Percentiles rank a stretch among this genome's conserved stretches.
Evolutionary conservation across 1,284 basidiomycete species (phyloP).

Genomic region (Sanghuangporus weigelae): DNA sequence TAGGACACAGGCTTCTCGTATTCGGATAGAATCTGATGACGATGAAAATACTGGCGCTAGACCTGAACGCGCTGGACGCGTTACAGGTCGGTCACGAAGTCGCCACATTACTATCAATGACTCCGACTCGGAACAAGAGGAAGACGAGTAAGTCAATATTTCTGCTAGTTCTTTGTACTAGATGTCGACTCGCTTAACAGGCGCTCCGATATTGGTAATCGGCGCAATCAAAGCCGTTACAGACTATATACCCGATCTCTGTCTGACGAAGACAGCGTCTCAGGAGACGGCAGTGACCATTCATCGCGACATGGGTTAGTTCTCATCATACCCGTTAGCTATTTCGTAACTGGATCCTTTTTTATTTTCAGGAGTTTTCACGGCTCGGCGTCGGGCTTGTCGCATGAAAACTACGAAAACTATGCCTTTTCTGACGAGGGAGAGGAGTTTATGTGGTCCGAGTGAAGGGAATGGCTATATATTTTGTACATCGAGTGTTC

Average conservation of each 20-base stretch:
- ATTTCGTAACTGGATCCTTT: not conserved
- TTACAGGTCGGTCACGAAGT: not conserved
- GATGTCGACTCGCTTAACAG: not conserved
- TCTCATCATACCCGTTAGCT: not conserved
- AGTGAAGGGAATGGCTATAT: not conserved
- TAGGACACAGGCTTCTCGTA: not conserved
- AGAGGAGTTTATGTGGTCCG: not conserved
- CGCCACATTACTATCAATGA: not conserved
- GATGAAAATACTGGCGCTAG: not conserved
- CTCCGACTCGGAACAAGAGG: not conserved
- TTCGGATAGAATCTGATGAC: conserved; percentile 3
- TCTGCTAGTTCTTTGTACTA: not conserved
- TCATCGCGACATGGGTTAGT: conserved; percentile 3
- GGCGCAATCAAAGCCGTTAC: not conserved
- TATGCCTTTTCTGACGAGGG: conserved; percentile 6
- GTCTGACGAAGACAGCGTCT: not conserved
- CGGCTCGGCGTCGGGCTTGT: not conserved
- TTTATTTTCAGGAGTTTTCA: not conserved
- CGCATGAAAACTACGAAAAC: conserved; percentile 2
- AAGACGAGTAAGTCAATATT: not conserved
- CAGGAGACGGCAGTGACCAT: conserved; percentile 2
- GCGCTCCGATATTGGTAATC: not conserved
- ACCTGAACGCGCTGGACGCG: not conserved
- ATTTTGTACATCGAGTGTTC: not conserved
- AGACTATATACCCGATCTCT: not conserved